These are phyloP conservation scores for Perilla frutescens DNA, from an alignment of 257 asterid species.

Conservation along the genomic window DNA sequence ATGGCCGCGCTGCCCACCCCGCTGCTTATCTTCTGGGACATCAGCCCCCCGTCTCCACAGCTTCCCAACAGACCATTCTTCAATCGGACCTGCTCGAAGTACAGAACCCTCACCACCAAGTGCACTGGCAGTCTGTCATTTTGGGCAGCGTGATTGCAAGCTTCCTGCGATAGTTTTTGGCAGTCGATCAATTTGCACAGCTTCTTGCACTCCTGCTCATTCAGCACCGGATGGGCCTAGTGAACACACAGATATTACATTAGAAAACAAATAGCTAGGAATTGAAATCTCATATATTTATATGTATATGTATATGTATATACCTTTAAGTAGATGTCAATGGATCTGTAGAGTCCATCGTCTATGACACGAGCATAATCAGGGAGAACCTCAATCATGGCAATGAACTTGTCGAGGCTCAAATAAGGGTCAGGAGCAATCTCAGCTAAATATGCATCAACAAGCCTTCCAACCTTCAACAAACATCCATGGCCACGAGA, in stretches of 20 bases:
- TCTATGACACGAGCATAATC: slow-evolving; percentile 72
- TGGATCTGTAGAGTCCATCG: slow-evolving; percentile 74
- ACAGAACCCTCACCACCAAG: slow-evolving; percentile 60
- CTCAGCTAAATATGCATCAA: slow-evolving; percentile 70
- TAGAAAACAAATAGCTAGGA: no score
- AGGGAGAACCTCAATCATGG: slow-evolving; percentile 61
- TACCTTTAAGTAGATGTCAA: slow-evolving; percentile 75
- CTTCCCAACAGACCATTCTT: slow-evolving; percentile 56
- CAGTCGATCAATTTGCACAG: slow-evolving; percentile 67
- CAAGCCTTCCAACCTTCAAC: slow-evolving; percentile 65
- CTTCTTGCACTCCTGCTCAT: slow-evolving; percentile 58
- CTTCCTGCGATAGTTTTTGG: slow-evolving; percentile 72
- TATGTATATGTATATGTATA: background rate
- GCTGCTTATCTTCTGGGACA: slow-evolving; percentile 64
- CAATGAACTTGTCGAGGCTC: slow-evolving; percentile 60
- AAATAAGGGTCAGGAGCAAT: slow-evolving; percentile 72
- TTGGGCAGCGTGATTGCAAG: slow-evolving; percentile 74
- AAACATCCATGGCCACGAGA: slow-evolving; percentile 61
- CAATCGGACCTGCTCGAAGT: slow-evolving; percentile 62
- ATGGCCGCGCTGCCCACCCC: slow-evolving; percentile 61
- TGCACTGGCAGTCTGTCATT: slow-evolving; percentile 67
- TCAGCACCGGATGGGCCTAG: slow-evolving; percentile 63
- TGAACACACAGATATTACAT: background rate
- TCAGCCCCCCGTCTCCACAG: slow-evolving; percentile 50
- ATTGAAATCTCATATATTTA: no score